Evolutionary conservation across 306 rosid genomes (phyloP).

Genomic region (Trichosanthes cucumerina): DNA sequence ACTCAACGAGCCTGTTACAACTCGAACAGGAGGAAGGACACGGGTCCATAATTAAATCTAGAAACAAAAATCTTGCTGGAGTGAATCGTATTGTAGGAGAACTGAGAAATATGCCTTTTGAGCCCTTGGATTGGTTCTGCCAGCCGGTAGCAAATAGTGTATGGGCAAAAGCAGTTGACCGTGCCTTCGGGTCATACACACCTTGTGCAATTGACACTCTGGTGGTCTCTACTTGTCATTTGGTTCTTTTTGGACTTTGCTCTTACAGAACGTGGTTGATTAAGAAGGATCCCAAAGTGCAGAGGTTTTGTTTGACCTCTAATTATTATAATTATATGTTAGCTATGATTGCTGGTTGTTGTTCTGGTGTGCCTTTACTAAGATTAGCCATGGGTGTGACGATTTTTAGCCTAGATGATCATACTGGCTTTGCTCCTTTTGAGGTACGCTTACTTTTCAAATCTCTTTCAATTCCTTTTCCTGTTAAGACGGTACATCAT

Average conservation of each 20-base stretch:
- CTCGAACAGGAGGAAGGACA: not conserved
- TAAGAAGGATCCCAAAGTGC: conserved; percentile 32
- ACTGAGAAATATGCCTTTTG: conserved; percentile 46
- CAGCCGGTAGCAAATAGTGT: conserved; percentile 41
- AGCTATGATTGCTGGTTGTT: conserved; percentile 36
- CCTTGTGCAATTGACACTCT: conserved; percentile 72
- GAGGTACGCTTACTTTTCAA: conserved; percentile 42
- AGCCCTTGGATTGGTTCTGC: conserved; percentile 69
- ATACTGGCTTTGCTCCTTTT: conserved; percentile 51
- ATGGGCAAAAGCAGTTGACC: conserved; percentile 47
- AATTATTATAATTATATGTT: conserved; percentile 50
- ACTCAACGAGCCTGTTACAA: not conserved
- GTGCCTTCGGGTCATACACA: conserved; percentile 71
- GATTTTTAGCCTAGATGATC: conserved; percentile 37
- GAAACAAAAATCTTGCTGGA: not conserved
- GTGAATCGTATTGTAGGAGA: conserved; percentile 6
- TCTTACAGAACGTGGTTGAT: conserved; percentile 53
- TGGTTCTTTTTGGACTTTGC: conserved; percentile 54
- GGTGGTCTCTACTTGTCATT: conserved; percentile 52
- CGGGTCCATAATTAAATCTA: not conserved
- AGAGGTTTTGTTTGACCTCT: conserved; percentile 46
- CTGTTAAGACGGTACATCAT: not conserved
- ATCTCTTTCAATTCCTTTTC: not conserved
- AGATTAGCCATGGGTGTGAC: conserved; percentile 46
- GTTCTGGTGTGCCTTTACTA: conserved; percentile 50